Evolutionary conservation across 305 asterid species (phyloP).

Genomic region (Solanum hybrid): DNA sequence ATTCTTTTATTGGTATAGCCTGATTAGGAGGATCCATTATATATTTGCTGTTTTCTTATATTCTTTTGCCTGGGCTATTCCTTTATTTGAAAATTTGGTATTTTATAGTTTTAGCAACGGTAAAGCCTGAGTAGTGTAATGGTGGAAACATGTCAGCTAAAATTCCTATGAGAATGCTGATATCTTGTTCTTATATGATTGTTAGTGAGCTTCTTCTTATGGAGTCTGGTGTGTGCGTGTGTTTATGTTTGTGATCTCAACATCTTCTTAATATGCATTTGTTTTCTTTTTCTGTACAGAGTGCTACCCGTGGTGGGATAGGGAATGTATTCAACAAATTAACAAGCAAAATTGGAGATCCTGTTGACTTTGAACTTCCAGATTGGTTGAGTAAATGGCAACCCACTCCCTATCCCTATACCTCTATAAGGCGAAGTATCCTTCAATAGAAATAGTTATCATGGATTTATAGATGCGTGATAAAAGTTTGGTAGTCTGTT

Average conservation of each 20-base stretch:
- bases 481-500: background rate
- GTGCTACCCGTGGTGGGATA: conserved; percentile 33
- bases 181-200: background rate
- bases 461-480: background rate
- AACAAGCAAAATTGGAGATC: conserved; percentile 58
- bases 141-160: background rate
- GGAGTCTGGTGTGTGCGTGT: background rate
- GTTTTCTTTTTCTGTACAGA: conserved; percentile 25
- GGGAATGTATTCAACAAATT: conserved; percentile 54
- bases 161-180: background rate
- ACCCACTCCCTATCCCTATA: conserved; percentile 34
- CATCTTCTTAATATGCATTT: background rate
- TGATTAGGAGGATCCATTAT: background rate
- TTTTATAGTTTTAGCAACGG: background rate
- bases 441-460: conserved; percentile 13
- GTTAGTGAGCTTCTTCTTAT: background rate
- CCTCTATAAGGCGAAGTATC: conserved; percentile 88
- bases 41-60: background rate
- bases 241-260: background rate
- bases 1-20: background rate
- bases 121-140: background rate
- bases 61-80: background rate
- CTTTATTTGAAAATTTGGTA: background rate
- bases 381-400: conserved; percentile 60
- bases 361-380: conserved; percentile 88